These are phyloP conservation scores for Prinsepia uniflora DNA, from an alignment of 306 rosid genomes.

Conservation along the genomic window DNA sequence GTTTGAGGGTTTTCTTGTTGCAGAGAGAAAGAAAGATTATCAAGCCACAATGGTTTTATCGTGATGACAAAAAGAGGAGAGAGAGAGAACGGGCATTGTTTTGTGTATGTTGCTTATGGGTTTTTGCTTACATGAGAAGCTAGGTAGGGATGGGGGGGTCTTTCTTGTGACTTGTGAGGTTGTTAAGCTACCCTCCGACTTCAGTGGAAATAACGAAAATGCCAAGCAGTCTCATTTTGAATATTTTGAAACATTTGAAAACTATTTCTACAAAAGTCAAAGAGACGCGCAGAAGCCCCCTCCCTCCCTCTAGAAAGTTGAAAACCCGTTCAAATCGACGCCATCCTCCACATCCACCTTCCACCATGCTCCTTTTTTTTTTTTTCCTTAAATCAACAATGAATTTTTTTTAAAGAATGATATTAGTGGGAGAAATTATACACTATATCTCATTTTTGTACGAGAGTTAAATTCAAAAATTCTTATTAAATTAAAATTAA, in stretches of 20 bases:
- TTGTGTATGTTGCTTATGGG: background rate
- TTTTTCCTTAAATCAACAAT: background rate
- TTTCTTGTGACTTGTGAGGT: conserved; percentile 12
- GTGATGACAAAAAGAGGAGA: background rate
- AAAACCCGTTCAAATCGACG: background rate
- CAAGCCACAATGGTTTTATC: background rate
- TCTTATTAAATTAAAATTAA: no score
- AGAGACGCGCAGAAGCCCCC: conserved; percentile 3
- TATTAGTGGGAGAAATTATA: background rate
- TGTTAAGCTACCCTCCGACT: conserved; percentile 23
- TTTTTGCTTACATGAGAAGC: conserved; percentile 58
- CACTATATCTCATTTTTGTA: no score
- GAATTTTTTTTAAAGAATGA: background rate
- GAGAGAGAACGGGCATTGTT: background rate
- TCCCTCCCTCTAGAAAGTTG: conserved; percentile 10
- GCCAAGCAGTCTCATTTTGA: conserved; percentile 32
- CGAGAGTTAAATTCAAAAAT: no score
- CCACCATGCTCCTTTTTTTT: background rate
- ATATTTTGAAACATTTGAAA: conserved; percentile 14
- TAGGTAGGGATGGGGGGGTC: conserved; percentile 32
- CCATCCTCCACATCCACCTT: background rate
- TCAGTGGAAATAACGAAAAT: conserved; percentile 31
- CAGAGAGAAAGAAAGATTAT: conserved; percentile 24
- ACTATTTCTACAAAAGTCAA: background rate
- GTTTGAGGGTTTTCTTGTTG: conserved; percentile 17